These are phyloP conservation scores for Fusarium sp. DNA, from an alignment of 2,329 filamentous ascomycete genomes.

Conservation along the genomic window DNA sequence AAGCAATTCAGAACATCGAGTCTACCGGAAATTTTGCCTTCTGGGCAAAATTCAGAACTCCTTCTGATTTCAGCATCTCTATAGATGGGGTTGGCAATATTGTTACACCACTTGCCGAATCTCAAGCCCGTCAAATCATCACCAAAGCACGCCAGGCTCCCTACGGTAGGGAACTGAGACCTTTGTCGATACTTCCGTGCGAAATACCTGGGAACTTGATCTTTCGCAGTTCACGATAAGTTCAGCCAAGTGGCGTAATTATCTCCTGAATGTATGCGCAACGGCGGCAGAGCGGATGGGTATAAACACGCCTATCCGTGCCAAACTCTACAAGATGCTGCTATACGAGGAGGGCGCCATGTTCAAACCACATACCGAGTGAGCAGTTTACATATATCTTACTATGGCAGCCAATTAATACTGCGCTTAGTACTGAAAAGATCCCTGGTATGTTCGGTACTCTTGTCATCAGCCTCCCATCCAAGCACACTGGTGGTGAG, in stretches of 20 bases:
- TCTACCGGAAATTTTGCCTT: conserved; percentile 1
- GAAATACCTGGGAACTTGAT: too few relatives aligned
- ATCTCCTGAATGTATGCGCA: conserved; percentile 42
- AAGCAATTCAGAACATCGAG: conserved; percentile 3
- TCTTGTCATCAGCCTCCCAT: conserved; percentile 62
- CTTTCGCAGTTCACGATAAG: too few relatives aligned
- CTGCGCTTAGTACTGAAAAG: conserved; percentile 55
- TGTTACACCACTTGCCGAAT: not conserved
- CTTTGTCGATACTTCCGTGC: too few relatives aligned
- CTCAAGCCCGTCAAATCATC: not conserved
- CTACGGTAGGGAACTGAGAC: too few relatives aligned
- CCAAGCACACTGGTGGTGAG: conserved; percentile 60
- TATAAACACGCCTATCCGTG: conserved; percentile 47
- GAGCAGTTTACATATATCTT: not conserved
- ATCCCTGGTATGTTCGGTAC: conserved; percentile 63
- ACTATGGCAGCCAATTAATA: not conserved
- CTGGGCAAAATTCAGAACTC: not conserved
- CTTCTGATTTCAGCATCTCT: conserved; percentile 1
- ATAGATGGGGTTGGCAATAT: not conserved
- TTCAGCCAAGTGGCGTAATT: conserved; percentile 34
- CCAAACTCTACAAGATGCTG: conserved; percentile 60
- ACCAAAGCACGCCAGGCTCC: too few relatives aligned
- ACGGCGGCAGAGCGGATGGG: conserved; percentile 49
- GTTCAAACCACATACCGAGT: conserved; percentile 61
- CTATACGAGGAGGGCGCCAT: conserved; percentile 63